Evolutionary conservation across 768 basidiomycete species (phyloP).

Genomic region (Filobasidium wieringae): DNA sequence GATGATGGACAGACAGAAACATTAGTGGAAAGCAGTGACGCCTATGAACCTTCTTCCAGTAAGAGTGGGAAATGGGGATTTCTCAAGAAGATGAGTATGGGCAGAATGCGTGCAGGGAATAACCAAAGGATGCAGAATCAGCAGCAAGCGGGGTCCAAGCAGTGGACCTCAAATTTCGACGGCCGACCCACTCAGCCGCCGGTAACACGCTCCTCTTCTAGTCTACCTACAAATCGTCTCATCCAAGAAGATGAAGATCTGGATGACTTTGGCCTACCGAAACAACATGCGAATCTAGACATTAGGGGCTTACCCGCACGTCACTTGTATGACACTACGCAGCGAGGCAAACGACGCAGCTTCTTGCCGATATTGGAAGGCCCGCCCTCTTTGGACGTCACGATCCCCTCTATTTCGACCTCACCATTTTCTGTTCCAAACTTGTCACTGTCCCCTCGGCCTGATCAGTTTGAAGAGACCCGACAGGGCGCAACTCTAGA

Average conservation of each 20-base stretch:
- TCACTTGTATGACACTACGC: too few species aligned
- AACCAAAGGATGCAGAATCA: not conserved
- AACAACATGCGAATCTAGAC: too few species aligned
- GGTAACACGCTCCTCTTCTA: too few species aligned
- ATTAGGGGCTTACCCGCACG: too few species aligned
- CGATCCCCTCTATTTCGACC: slow-evolving; percentile 53
- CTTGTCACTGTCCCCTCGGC: too few species aligned
- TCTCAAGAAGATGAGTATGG: slow-evolving; percentile 97
- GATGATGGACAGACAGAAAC: too few species aligned
- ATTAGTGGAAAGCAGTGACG: too few species aligned
- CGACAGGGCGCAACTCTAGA: too few species aligned
- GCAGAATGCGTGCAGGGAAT: slow-evolving; percentile 54
- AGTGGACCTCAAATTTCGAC: too few species aligned
- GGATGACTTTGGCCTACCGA: slow-evolving; percentile 5
- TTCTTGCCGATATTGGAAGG: slow-evolving; percentile 70
- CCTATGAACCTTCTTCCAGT: slow-evolving; percentile 35
- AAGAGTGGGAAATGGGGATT: slow-evolving; percentile 82
- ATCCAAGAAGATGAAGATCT: slow-evolving; percentile 10
- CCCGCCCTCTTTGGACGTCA: slow-evolving; percentile 51
- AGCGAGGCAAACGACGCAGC: slow-evolving; percentile 63
- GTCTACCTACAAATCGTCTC: slow-evolving; percentile 3
- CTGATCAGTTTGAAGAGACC: too few species aligned
- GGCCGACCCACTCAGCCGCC: too few species aligned
- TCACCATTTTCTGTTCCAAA: slow-evolving; percentile 23
- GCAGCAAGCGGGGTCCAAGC: too few species aligned